Evolutionary conservation across 2,329 filamentous ascomycete species (phyloP).

Genomic region (Alternaria brassicicola): DNA sequence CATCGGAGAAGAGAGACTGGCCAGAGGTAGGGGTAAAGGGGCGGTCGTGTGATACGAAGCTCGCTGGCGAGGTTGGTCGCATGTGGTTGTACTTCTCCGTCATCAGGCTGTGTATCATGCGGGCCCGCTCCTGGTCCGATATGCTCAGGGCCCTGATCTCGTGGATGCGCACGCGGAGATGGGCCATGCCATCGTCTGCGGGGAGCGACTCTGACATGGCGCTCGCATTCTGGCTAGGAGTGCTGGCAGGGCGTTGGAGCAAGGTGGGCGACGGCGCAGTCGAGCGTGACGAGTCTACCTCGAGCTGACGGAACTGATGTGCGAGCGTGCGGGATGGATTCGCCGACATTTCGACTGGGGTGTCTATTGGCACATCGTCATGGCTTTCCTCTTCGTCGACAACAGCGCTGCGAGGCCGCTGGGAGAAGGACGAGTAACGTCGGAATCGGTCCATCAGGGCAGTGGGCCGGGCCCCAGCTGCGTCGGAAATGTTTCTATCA

Average conservation of each 20-base stretch:
- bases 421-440: conserved; percentile 32
- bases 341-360: conserved; percentile 40
- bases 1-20: conserved; percentile 43
- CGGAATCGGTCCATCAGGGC: conserved; percentile 24
- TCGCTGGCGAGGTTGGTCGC: conserved; percentile 47
- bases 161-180: conserved; percentile 55
- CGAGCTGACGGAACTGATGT: conserved; percentile 33
- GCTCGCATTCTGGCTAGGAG: conserved; percentile 30
- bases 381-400: conserved; percentile 30
- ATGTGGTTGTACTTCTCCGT: conserved; percentile 53
- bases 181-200: conserved; percentile 58
- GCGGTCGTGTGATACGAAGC: conserved; percentile 48
- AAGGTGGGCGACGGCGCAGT: conserved; percentile 31
- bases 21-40: conserved; percentile 48
- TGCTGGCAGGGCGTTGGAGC: conserved; percentile 13
- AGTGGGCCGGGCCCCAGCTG: conserved; percentile 11
- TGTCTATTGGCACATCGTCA: conserved; percentile 35
- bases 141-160: conserved; percentile 53
- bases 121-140: conserved; percentile 57
- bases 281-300: conserved; percentile 31
- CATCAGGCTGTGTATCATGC: conserved; percentile 57
- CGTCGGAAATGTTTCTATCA: conserved; percentile 10
- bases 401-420: conserved; percentile 30
- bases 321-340: conserved; percentile 39
- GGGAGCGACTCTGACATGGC: conserved; percentile 50